Percentiles rank a stretch among this genome's conserved stretches.
These are phyloP conservation scores for Penicillium canescens DNA, from an alignment of 495 filamentous ascomycete species.

Conservation along the genomic window DNA sequence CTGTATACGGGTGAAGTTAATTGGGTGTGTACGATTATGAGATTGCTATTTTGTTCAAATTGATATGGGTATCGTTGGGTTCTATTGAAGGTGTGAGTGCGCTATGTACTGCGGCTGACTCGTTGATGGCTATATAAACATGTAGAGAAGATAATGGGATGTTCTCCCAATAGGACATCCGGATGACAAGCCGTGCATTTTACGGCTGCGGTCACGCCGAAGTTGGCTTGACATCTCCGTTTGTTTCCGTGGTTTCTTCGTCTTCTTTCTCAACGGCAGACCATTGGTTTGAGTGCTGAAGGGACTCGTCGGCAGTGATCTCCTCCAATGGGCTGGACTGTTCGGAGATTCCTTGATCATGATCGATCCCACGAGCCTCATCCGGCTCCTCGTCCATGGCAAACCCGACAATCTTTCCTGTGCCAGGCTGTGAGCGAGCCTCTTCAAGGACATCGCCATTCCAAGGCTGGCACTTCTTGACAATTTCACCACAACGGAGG, in stretches of 20 bases:
- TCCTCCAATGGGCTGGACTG: conserved; percentile 30
- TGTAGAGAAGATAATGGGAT: neutral
- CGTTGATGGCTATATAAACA: conserved; percentile 5
- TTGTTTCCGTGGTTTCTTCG: neutral
- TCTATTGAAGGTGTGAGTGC: neutral
- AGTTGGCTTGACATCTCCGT: neutral
- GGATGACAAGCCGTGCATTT: neutral
- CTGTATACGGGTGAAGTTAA: neutral
- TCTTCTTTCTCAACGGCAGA: conserved; percentile 33
- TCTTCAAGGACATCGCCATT: conserved; percentile 78
- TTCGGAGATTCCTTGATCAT: conserved; percentile 2
- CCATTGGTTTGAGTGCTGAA: conserved; percentile 41
- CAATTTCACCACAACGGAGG: conserved; percentile 79
- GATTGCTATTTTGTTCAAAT: neutral
- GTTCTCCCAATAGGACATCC: neutral
- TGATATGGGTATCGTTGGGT: conserved; percentile 5
- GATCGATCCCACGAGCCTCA: conserved; percentile 10
- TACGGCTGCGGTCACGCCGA: neutral
- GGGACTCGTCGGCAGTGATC: conserved; percentile 32
- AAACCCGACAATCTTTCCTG: conserved; percentile 70
- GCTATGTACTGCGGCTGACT: conserved; percentile 1
- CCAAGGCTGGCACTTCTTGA: conserved; percentile 93
- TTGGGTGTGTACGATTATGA: neutral
- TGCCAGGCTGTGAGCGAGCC: conserved; percentile 44
- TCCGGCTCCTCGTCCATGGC: conserved; percentile 49